Percentiles rank a stretch among this genome's conserved stretches.
Conservation (phyloP, 1,284 basidiomycete species). For the Moesziomyces antarcticus region DNA sequence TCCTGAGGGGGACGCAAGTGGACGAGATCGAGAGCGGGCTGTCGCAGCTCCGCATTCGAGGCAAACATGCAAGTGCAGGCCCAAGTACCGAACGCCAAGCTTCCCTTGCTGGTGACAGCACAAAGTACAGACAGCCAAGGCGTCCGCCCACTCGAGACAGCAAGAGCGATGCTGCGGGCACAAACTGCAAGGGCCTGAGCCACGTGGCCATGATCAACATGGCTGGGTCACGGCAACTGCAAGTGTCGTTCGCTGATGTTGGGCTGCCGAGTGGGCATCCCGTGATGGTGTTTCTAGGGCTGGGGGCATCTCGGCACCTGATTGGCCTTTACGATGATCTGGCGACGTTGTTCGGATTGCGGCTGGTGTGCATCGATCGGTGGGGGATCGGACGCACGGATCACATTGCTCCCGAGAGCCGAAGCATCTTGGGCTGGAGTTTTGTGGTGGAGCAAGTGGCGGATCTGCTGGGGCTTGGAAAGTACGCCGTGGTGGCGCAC, state of each 20-base stretch:
- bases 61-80: background rate
- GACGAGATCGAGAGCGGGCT: constrained; percentile 2
- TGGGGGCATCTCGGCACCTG: constrained; percentile 92
- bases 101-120: background rate
- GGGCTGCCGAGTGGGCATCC: constrained; percentile 84
- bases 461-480: constrained; percentile 79
- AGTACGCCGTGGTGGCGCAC: constrained; percentile 91
- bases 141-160: background rate
- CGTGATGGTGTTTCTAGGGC: constrained; percentile 87
- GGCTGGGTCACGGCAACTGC: constrained; percentile 79
- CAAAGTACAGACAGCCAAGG: too few species aligned
- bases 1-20: constrained; percentile 6
- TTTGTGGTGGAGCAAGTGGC: constrained; percentile 88
- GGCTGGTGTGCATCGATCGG: constrained; percentile 93
- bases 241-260: constrained; percentile 91
- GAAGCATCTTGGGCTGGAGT: constrained; percentile 90
- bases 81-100: background rate
- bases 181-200: constrained; percentile 85
- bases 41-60: constrained; percentile 4
- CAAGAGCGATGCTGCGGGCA: constrained; percentile 32
- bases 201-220: constrained; percentile 81
- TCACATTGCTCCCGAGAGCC: constrained; percentile 75
- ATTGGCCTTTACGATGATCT: constrained; percentile 96
- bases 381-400: constrained; percentile 92
- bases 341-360: constrained; percentile 83